Conservation (phyloP, 163 green algal species). For the Smithsoniella earleae region DNA sequence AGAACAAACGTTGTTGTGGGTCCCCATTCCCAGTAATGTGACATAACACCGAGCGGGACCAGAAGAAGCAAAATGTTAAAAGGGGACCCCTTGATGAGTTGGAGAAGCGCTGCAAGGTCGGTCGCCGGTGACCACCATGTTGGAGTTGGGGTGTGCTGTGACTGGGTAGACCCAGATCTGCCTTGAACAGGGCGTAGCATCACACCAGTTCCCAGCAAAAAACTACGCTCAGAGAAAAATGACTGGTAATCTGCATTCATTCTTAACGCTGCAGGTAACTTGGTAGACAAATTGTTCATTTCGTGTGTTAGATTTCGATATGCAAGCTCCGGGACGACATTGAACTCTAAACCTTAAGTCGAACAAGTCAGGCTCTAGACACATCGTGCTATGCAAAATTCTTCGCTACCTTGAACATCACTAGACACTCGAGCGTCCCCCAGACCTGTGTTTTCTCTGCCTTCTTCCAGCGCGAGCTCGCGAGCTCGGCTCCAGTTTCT, state of each 20-base stretch:
- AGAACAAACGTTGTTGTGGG: neutral
- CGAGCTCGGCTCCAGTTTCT: no score
- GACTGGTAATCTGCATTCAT: no score
- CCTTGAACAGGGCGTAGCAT: neutral
- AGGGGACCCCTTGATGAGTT: neutral
- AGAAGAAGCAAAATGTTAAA: conserved; percentile 19
- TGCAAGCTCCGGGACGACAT: neutral
- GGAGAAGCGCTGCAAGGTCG: neutral
- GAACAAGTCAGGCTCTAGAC: no score
- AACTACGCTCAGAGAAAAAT: conserved; percentile 16
- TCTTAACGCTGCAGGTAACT: no score
- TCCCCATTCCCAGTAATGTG: neutral
- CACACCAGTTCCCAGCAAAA: conserved; percentile 15
- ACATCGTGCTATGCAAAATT: no score
- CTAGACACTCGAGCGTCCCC: no score
- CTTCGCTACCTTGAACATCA: no score
- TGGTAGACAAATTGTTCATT: neutral
- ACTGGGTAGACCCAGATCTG: no score
- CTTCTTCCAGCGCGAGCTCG: no score
- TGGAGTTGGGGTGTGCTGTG: no score
- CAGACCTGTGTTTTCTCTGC: no score
- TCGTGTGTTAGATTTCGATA: neutral
- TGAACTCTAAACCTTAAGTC: neutral
- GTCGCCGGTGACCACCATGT: neutral
- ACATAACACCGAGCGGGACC: neutral